Evolutionary conservation across 169 alveolate genomes (phyloP).

Genomic region (Eimeria tenella): DNA sequence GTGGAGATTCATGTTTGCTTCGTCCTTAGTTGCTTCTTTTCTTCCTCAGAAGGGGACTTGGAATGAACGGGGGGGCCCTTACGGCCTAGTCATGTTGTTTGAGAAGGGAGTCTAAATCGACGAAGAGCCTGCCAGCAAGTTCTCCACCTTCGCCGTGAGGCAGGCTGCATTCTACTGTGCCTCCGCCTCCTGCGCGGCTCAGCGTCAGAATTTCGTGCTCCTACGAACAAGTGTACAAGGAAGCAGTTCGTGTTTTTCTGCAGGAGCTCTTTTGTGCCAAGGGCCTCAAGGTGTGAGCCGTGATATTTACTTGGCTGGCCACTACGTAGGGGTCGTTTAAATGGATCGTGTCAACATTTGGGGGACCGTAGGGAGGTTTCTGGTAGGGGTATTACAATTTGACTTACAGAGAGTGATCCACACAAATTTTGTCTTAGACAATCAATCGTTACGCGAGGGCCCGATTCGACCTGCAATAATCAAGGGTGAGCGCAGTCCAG

Average conservation of each 20-base stretch:
- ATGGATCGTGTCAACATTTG: too few relatives aligned
- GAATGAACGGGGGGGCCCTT: too few relatives aligned
- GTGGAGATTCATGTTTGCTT: too few relatives aligned
- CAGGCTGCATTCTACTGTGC: not conserved
- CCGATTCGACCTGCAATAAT: slow-evolving; percentile 21
- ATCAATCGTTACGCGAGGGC: slow-evolving; percentile 23
- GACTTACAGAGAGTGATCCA: slow-evolving; percentile 31
- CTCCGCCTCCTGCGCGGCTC: slow-evolving; percentile 30
- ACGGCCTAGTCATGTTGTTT: not conserved
- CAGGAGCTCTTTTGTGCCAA: not conserved
- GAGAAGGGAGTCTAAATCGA: slow-evolving; percentile 20
- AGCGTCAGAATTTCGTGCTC: slow-evolving; percentile 66
- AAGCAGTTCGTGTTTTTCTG: not conserved
- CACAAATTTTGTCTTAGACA: slow-evolving; percentile 17
- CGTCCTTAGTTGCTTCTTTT: not conserved
- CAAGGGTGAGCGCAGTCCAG: not conserved
- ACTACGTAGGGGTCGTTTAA: not conserved
- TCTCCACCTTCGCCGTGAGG: not conserved
- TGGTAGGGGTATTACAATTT: too few relatives aligned
- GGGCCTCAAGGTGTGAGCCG: not conserved
- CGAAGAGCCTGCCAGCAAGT: not conserved
- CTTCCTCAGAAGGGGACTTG: not conserved
- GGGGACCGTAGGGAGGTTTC: not conserved
- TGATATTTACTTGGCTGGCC: not conserved
- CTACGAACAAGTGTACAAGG: not conserved